phyloP scores from a whole-genome alignment of 192 early-diverging fungal genomes.

The Coemansia umbellata region DNA sequence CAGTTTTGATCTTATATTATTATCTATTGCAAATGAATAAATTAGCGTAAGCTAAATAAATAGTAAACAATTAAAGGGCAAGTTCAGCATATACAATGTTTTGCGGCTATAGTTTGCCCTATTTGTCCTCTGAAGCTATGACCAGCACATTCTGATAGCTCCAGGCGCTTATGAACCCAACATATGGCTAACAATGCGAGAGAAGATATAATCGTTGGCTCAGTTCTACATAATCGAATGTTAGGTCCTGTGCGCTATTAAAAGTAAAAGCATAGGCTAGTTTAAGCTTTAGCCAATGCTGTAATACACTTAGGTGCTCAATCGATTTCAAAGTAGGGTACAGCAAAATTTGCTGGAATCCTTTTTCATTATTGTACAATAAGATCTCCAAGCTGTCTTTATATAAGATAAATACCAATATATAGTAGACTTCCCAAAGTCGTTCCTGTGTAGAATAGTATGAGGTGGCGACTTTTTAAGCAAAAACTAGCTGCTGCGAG shows the following conservation, averaged over 20 bases:
- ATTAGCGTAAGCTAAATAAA: no score
- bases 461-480: no score
- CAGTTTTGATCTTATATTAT: not conserved
- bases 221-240: not conserved
- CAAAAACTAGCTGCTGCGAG: no score
- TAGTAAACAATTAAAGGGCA: not conserved
- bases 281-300: no score
- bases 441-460: no score
- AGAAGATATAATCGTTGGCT: not conserved
- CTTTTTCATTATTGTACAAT: no score
- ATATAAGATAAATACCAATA: no score
- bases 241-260: not conserved
- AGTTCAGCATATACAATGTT: not conserved
- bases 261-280: not conserved
- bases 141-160: not conserved
- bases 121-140: not conserved
- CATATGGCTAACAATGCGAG: not conserved
- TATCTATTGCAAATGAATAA: not conserved
- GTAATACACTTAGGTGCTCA: no score
- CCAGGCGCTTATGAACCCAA: not conserved
- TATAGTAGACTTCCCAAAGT: no score
- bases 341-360: no score
- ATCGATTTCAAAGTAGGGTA: no score
- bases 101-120: not conserved
- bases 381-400: no score